Conservation (phyloP, 805 yeast species). For the Maudiozyma barnettii region DNA sequence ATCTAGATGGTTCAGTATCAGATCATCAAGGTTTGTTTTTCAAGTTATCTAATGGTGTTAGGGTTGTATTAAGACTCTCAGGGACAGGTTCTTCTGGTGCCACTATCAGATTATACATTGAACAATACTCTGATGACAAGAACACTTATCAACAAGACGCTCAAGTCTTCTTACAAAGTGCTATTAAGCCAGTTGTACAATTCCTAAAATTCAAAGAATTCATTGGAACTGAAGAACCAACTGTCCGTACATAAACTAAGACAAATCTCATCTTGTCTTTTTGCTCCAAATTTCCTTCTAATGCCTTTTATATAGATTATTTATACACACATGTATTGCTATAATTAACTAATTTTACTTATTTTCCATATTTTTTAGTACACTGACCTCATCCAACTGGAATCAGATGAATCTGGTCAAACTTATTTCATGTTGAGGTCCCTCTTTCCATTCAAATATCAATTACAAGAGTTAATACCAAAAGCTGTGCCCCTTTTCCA, state of each 20-base stretch:
- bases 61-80: constrained; percentile 82
- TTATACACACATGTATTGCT: too few species aligned
- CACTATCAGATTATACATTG: constrained; percentile 85
- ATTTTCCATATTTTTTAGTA: too few species aligned
- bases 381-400: too few species aligned
- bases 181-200: constrained; percentile 51
- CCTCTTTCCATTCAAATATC: too few species aligned
- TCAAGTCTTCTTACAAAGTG: constrained; percentile 56
- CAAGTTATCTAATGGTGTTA: constrained; percentile 69
- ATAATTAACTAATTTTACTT: too few species aligned
- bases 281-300: too few species aligned
- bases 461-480: too few species aligned
- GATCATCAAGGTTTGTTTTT: constrained; percentile 80
- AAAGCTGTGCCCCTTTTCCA: too few species aligned
- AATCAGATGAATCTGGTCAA: too few species aligned
- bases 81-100: constrained; percentile 99
- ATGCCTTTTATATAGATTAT: too few species aligned
- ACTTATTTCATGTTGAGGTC: too few species aligned
- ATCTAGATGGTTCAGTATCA: constrained; percentile 87
- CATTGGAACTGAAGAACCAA: constrained; percentile 79
- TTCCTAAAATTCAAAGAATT: constrained; percentile 64
- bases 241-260: constrained; percentile 73
- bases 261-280: neutral
- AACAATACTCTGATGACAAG: constrained; percentile 61
- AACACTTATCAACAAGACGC: constrained; percentile 43